A percentile compares a stretch with the other conserved stretches of the same genome.
Evolutionary conservation across 306 rosid genomes (phyloP).

Genomic region (Macrotyloma uniflorum): DNA sequence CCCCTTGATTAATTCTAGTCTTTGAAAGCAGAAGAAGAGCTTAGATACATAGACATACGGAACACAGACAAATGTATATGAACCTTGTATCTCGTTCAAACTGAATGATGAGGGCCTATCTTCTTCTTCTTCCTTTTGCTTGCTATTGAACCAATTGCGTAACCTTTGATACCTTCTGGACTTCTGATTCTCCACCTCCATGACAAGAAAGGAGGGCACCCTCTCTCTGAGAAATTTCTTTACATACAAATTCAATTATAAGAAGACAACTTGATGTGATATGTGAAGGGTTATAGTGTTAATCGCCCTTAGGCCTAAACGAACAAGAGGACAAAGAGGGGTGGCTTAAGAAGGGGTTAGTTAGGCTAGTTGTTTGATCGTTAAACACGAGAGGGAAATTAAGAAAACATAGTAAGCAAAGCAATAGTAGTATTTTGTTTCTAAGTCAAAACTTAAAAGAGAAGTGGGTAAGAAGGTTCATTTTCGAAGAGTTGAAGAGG

Average conservation of each 20-base stretch:
- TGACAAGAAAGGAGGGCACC: conserved; percentile 31
- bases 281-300: conserved; percentile 43
- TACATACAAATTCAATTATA: conserved; percentile 1
- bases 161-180: conserved; percentile 53
- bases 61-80: not conserved
- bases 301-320: conserved; percentile 43
- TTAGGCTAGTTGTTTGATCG: conserved; percentile 36
- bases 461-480: conserved; percentile 44
- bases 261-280: conserved; percentile 6
- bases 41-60: not conserved
- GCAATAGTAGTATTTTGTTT: not conserved
- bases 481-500: conserved; percentile 8
- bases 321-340: conserved; percentile 35
- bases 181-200: conserved; percentile 54
- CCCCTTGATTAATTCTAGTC: not conserved
- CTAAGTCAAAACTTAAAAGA: conserved; percentile 24
- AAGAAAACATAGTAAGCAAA: not conserved
- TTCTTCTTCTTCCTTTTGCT: conserved; percentile 54
- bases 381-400: conserved; percentile 48
- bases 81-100: conserved; percentile 64
- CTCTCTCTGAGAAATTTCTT: not conserved
- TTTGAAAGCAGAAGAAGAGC: conserved; percentile 5
- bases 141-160: conserved; percentile 58
- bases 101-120: conserved; percentile 35
- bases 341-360: conserved; percentile 25